A percentile compares a stretch with the other conserved stretches of the same genome.
Conservation (phyloP, 2,329 filamentous ascomycete species). For the Aspergillus niger region DNA sequence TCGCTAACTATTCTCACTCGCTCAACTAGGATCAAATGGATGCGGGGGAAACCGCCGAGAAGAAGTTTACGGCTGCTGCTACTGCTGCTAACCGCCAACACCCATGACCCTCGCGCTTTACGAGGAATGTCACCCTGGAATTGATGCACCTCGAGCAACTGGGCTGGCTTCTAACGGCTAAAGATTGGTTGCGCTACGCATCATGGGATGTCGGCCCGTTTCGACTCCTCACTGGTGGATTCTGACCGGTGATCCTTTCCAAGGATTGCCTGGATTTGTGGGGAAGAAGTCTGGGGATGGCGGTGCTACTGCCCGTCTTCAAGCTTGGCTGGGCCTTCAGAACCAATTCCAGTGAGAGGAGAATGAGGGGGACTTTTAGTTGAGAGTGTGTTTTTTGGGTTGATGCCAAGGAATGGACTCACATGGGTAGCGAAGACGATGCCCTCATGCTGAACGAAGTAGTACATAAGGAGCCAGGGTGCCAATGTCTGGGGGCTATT, state of each 20-base stretch:
- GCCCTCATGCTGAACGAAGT: neutral
- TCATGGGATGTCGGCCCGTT: neutral
- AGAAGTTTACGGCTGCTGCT: neutral
- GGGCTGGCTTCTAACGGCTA: neutral
- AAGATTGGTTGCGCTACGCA: neutral
- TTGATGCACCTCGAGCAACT: neutral
- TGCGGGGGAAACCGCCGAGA: neutral
- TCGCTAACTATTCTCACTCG: too few relatives aligned
- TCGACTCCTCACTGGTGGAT: constrained; percentile 17
- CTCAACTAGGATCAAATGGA: neutral
- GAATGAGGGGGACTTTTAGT: neutral
- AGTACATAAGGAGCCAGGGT: neutral
- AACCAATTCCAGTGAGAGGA: neutral
- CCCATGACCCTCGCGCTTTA: neutral
- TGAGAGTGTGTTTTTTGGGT: neutral
- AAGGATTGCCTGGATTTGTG: constrained; percentile 13
- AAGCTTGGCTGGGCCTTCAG: neutral
- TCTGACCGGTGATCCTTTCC: constrained; percentile 20
- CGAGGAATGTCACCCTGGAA: neutral
- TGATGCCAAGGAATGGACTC: neutral
- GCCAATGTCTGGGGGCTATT: neutral
- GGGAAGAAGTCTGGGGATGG: constrained; percentile 12
- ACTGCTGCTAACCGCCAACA: too few relatives aligned
- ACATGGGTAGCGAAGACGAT: neutral
- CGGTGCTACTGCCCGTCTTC: constrained; percentile 1